These are phyloP conservation scores for Aspergillus sp. DNA, from an alignment of 2,329 filamentous ascomycete species.

Conservation along the genomic window DNA sequence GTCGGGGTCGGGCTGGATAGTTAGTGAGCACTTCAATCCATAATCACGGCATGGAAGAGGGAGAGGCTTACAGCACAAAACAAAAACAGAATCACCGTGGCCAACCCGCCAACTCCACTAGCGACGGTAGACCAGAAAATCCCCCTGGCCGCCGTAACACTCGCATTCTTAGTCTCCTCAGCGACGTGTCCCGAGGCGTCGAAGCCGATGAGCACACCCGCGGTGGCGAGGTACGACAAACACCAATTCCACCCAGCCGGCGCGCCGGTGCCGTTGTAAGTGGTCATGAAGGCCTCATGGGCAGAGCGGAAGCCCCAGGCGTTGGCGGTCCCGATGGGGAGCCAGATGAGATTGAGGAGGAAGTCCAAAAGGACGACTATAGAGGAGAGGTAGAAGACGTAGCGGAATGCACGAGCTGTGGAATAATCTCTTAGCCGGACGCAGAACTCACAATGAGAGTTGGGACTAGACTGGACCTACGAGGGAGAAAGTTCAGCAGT, in stretches of 20 bases:
- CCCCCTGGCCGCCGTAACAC: conserved; percentile 44
- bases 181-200: conserved; percentile 55
- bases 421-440: conserved; percentile 12
- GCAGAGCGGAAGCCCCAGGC: conserved; percentile 52
- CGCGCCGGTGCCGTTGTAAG: conserved; percentile 50
- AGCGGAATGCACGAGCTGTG: conserved; percentile 39
- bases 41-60: too few species aligned
- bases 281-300: conserved; percentile 53
- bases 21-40: neutral
- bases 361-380: conserved; percentile 50
- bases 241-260: conserved; percentile 56
- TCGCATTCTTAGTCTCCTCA: conserved; percentile 52
- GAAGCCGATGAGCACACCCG: conserved; percentile 53
- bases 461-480: conserved; percentile 29
- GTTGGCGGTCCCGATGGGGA: conserved; percentile 49
- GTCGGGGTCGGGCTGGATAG: conserved; percentile 39
- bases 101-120: conserved; percentile 49
- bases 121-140: conserved; percentile 55
- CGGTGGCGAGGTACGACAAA: conserved; percentile 53
- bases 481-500: conserved; percentile 44
- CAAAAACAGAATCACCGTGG: conserved; percentile 50
- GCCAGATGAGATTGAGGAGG: conserved; percentile 52
- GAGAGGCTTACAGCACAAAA: conserved; percentile 45
- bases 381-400: conserved; percentile 19
- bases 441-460: conserved; percentile 18